Evolutionary conservation across 2,329 filamentous ascomycete species (phyloP).

Genomic region (Aureobasidium pullulans): DNA sequence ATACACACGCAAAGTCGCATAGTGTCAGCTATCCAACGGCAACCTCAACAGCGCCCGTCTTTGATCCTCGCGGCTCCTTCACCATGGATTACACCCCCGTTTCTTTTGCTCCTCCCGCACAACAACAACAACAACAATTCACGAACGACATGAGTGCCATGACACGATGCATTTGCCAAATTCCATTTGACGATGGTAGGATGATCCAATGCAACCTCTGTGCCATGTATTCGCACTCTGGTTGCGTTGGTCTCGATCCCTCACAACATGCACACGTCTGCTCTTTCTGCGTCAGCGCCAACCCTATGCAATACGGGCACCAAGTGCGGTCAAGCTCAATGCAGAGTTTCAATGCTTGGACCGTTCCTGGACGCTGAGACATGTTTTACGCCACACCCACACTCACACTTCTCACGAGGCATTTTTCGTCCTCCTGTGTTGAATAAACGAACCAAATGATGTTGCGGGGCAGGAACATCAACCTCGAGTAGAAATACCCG

Average conservation of each 20-base stretch:
- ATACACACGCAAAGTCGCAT: conserved; percentile 13
- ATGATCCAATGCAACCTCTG: conserved; percentile 60
- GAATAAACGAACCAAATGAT: background rate
- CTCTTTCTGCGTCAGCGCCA: conserved; percentile 34
- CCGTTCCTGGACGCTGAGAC: conserved; percentile 8
- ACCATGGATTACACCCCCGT: conserved; percentile 8
- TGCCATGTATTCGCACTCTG: conserved; percentile 55
- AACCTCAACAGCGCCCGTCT: conserved; percentile 7
- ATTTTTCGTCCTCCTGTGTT: background rate
- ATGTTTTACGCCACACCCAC: background rate
- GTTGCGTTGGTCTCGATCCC: conserved; percentile 48
- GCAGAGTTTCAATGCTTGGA: conserved; percentile 5
- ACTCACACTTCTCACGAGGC: background rate
- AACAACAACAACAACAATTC: conserved; percentile 6
- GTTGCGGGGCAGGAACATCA: conserved; percentile 13
- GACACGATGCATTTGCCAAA: conserved; percentile 53
- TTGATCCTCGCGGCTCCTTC: conserved; percentile 12
- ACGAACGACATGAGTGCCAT: conserved; percentile 16
- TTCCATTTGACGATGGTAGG: conserved; percentile 45
- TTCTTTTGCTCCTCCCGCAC: conserved; percentile 2
- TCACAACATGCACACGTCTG: conserved; percentile 44
- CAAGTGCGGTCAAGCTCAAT: conserved; percentile 4
- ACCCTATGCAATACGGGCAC: background rate
- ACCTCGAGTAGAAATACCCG: conserved; percentile 15
- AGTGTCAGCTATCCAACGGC: conserved; percentile 2